Conservation (phyloP, 495 filamentous ascomycete genomes). For the Podospora appendiculata region DNA sequence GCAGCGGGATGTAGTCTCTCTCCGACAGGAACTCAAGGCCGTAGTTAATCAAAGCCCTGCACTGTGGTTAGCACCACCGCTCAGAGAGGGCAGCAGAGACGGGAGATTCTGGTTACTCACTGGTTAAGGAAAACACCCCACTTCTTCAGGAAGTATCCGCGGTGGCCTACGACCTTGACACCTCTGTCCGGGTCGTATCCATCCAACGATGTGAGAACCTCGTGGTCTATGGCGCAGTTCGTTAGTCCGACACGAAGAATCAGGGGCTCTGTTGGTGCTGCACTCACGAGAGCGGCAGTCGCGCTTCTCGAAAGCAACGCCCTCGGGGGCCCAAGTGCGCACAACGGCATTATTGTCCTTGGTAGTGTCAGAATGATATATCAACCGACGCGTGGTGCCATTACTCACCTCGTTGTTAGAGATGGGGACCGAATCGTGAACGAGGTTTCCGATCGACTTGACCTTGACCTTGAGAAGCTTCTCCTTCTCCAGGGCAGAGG, state of each 20-base stretch:
- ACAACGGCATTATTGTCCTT: slow-evolving; percentile 72
- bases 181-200: slow-evolving; percentile 93
- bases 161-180: slow-evolving; percentile 89
- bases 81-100: not conserved
- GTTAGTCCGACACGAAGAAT: too few species aligned
- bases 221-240: slow-evolving; percentile 55
- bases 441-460: slow-evolving; percentile 84
- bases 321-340: slow-evolving; percentile 72
- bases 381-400: not conserved
- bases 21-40: slow-evolving; percentile 77
- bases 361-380: not conserved
- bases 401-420: slow-evolving; percentile 70
- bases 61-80: not conserved
- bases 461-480: slow-evolving; percentile 59
- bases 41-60: slow-evolving; percentile 76
- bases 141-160: slow-evolving; percentile 83
- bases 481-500: slow-evolving; percentile 67
- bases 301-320: slow-evolving; percentile 56
- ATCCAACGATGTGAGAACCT: slow-evolving; percentile 78
- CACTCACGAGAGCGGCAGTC: slow-evolving; percentile 22
- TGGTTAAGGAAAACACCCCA: slow-evolving; percentile 83
- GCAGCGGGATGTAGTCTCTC: slow-evolving; percentile 77
- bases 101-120: slow-evolving; percentile 3
- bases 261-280: not conserved
- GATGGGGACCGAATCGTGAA: slow-evolving; percentile 87